phyloP scores from a whole-genome alignment of 768 basidiomycete species.

The Psilocybe cubensis region DNA sequence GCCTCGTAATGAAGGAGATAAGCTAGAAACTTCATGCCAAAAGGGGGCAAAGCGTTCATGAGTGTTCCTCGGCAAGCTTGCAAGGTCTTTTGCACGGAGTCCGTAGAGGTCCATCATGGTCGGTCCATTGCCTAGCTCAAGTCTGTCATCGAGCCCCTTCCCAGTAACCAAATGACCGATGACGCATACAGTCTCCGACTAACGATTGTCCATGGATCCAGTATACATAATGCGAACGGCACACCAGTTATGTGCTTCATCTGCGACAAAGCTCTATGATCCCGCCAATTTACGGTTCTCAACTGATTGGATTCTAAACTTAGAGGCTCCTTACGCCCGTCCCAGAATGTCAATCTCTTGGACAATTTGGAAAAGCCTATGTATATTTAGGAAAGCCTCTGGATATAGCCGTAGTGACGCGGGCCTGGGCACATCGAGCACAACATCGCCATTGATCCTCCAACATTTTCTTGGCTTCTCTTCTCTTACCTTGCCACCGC shows the following conservation, averaged over 20 bases:
- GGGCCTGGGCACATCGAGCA: slow-evolving; percentile 1
- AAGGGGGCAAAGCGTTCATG: background rate
- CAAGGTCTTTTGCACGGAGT: background rate
- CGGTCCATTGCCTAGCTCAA: background rate
- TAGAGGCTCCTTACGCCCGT: slow-evolving; percentile 2
- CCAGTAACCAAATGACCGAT: too few relatives aligned
- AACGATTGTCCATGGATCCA: background rate
- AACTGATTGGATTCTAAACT: background rate
- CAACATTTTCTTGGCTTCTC: slow-evolving; percentile 9
- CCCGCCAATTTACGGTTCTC: background rate
- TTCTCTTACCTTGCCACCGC: slow-evolving; percentile 8
- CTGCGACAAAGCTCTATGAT: background rate
- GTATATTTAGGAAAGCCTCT: background rate
- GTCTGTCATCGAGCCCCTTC: background rate
- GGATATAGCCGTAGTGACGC: background rate
- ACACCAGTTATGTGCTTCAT: too few relatives aligned
- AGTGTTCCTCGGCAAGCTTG: background rate
- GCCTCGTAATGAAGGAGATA: background rate
- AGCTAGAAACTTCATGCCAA: background rate
- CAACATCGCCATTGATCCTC: slow-evolving; percentile 6
- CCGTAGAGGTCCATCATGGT: background rate
- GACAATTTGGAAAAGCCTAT: slow-evolving; percentile 6
- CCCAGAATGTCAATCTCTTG: slow-evolving; percentile 16
- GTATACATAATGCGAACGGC: too few relatives aligned
- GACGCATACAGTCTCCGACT: too few relatives aligned